phyloP scores from a whole-genome alignment of 352 stramenopile species.

The Pythium rishiriense region DNA sequence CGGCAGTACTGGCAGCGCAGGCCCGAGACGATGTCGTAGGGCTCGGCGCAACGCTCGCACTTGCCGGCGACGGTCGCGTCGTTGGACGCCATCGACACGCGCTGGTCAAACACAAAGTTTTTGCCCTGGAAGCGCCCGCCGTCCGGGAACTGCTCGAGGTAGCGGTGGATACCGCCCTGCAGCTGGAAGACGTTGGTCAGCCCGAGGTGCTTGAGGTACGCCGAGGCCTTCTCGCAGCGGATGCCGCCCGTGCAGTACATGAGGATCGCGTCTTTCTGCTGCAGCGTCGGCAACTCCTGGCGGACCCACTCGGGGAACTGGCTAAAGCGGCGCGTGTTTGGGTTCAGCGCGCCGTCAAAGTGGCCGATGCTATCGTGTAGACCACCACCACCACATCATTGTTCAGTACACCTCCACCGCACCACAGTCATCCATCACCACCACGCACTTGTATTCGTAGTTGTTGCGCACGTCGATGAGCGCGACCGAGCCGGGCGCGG shows the following conservation, averaged over 20 bases:
- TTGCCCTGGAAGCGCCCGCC: conserved; percentile 78
- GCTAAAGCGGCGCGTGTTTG: conserved; percentile 77
- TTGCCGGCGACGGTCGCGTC: conserved; percentile 58
- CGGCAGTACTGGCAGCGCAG: conserved; percentile 76
- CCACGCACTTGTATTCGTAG: conserved; percentile 77
- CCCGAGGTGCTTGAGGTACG: conserved; percentile 71
- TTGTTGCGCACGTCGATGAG: conserved; percentile 78
- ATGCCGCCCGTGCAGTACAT: conserved; percentile 89
- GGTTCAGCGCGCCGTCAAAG: conserved; percentile 73
- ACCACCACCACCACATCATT: too few relatives aligned
- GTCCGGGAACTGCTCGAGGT: conserved; percentile 76
- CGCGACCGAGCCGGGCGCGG: conserved; percentile 31
- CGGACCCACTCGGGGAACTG: conserved; percentile 76
- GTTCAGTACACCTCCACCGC: too few relatives aligned
- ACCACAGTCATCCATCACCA: too few relatives aligned
- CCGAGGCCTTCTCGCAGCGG: conserved; percentile 83
- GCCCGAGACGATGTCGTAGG: conserved; percentile 67
- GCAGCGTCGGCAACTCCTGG: conserved; percentile 49
- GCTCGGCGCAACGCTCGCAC: conserved; percentile 57
- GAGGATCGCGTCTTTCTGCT: conserved; percentile 75
- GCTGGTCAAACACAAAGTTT: conserved; percentile 88
- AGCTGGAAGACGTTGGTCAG: conserved; percentile 77
- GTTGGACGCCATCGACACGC: conserved; percentile 62
- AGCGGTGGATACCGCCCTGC: conserved; percentile 80
- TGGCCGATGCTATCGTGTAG: conserved; percentile 52